These are phyloP conservation scores for Ustilago shanxiensis DNA, from an alignment of 1,284 basidiomycete species.

Conservation along the genomic window DNA sequence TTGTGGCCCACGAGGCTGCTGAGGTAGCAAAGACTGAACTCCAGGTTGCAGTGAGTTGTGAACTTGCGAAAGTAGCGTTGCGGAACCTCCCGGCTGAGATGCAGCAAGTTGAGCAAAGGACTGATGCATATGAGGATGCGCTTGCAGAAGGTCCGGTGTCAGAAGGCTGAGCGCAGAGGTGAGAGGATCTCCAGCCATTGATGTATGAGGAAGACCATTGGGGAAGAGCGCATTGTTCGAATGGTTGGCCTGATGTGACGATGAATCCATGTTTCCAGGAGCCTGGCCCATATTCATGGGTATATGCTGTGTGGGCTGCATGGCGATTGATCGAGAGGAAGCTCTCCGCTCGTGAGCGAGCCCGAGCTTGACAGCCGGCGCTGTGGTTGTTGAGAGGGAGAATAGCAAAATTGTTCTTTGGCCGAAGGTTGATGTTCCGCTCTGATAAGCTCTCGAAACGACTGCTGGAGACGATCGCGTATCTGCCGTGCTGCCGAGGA, in stretches of 20 bases:
- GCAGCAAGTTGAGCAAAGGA: slow-evolving; percentile 37
- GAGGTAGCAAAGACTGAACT: slow-evolving; percentile 11
- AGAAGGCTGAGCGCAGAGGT: slow-evolving; percentile 37
- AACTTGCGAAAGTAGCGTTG: slow-evolving; percentile 33
- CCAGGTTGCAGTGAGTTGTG: slow-evolving; percentile 32
- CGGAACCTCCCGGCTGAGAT: slow-evolving; percentile 19
- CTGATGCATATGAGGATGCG: slow-evolving; percentile 31
- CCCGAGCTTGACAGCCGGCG: not conserved
- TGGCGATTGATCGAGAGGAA: not conserved
- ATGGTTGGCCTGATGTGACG: slow-evolving; percentile 23
- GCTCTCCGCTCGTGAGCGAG: not conserved
- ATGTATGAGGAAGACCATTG: slow-evolving; percentile 23
- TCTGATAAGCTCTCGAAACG: not conserved
- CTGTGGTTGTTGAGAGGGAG: not conserved
- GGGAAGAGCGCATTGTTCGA: slow-evolving; percentile 21
- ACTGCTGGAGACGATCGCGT: not conserved
- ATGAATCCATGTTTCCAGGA: slow-evolving; percentile 12
- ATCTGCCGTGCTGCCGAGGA: slow-evolving; percentile 4
- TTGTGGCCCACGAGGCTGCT: slow-evolving; percentile 19
- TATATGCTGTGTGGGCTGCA: slow-evolving; percentile 42
- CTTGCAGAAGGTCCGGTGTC: slow-evolving; percentile 33
- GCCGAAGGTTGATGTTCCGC: not conserved
- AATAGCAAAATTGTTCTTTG: not conserved
- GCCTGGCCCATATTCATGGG: slow-evolving; percentile 33
- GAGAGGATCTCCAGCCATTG: slow-evolving; percentile 26